A percentile compares a stretch with the other conserved stretches of the same genome.
Conservation (phyloP, 305 asterid species). For the Euphrasia arctica region DNA sequence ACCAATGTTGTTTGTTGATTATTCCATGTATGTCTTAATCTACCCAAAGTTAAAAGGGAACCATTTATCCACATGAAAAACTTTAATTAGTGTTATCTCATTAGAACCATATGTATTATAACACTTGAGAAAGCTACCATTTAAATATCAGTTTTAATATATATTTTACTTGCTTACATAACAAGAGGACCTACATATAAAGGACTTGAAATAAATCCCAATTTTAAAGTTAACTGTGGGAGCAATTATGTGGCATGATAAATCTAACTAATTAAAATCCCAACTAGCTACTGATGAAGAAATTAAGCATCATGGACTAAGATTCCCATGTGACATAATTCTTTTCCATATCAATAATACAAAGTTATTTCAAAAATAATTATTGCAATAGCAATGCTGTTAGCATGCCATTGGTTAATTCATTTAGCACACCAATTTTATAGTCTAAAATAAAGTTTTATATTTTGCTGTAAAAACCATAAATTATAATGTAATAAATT, state of each 20-base stretch:
- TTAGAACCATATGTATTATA: conserved; percentile 32
- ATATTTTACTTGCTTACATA: too few relatives aligned
- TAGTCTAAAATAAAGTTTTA: too few relatives aligned
- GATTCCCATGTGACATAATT: too few relatives aligned
- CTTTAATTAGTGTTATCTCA: conserved; percentile 30
- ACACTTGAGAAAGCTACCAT: conserved; percentile 2
- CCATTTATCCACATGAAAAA: conserved; percentile 18
- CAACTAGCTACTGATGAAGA: conserved; percentile 25
- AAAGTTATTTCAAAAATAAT: too few relatives aligned
- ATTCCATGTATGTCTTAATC: conserved; percentile 23
- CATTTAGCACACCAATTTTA: too few relatives aligned
- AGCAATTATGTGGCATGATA: conserved; percentile 39
- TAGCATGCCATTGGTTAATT: too few relatives aligned
- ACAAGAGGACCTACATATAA: conserved; percentile 19
- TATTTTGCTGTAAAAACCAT: too few relatives aligned
- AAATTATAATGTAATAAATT: too few relatives aligned
- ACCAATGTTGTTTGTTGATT: conserved; percentile 1
- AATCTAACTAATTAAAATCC: conserved; percentile 34
- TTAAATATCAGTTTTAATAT: background rate
- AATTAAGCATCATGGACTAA: conserved; percentile 22
- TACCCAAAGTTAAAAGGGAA: conserved; percentile 14
- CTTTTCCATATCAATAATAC: too few relatives aligned
- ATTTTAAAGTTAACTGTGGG: conserved; percentile 33
- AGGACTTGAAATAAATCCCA: conserved; percentile 23
- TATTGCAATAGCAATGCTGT: too few relatives aligned